Base-by-base conservation (phyloP, 2,329 filamentous ascomycete species). In the Colletotrichum phormii region DNA sequence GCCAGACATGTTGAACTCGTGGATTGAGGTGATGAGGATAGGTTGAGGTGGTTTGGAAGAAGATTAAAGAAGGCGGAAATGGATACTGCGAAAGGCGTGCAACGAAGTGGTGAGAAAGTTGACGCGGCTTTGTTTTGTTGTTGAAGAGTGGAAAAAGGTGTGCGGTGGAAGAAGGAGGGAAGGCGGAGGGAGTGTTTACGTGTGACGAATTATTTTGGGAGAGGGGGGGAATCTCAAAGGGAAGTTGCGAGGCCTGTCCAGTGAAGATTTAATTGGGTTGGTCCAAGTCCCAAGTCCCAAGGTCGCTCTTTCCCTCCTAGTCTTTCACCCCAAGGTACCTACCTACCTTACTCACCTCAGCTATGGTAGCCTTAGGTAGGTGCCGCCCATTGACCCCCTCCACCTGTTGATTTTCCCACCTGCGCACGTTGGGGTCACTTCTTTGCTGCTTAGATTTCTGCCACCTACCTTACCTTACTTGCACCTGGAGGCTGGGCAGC, bases 121-220 rank as follows among this genome's bases (percentile, higher is more conserved):
- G 72, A 74, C 69, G 64, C 69, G 72, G 60, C 29, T 68, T 74
- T 74, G 72, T 67, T 72, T 72, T 67, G 69, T 60, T 67, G 64
- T 64, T 72, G 69, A 60, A 64, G 72, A 68, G 37, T 31, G 26
- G 66, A 64, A 64, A 72, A 68, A 68, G 66, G 68, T 60, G 63
- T 71, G 71, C 64, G 62, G 71, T 72, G 68, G 68, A 59, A 67
- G 71, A 71, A 60, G 67, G 68, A 62, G 46, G 68, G 62, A 67
- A 71, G 68, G 68, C 46, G 37, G 67, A 62, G 62, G 68, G 71
- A 67, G 61, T 73, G 71, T 73, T 73, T 73, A 73, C 68, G 71
- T 73, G 71, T 73, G 71, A 73, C 71, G 71, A 73, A 72, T 71
- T 71, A 71, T 73, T 73, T 67, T 73, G 67, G 71, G 71, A 67